Conservation (phyloP, 2,329 filamentous ascomycete genomes). For the Nigrograna mackinnonii region DNA sequence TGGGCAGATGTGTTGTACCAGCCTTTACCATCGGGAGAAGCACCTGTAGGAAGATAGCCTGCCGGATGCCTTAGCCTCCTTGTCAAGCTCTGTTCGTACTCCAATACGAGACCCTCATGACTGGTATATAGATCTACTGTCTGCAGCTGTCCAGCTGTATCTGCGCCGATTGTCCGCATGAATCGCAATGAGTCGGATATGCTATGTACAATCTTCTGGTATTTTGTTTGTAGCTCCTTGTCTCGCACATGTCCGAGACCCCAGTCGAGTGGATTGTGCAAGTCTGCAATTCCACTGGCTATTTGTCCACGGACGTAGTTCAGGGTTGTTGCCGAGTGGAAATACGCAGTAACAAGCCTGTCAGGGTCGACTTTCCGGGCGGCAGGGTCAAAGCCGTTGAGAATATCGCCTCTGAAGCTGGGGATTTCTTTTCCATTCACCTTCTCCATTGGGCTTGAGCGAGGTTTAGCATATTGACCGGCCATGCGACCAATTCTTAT, state of each 20-base stretch:
- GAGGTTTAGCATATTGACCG: conserved; percentile 95
- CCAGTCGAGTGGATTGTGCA: conserved; percentile 95
- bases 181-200: conserved; percentile 92
- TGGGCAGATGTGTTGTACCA: conserved; percentile 96
- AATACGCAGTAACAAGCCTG: conserved; percentile 88
- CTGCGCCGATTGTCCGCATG: conserved; percentile 90
- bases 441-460: conserved; percentile 84
- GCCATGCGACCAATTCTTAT: conserved; percentile 96
- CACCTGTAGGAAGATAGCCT: conserved; percentile 38
- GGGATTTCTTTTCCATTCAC: conserved; percentile 80
- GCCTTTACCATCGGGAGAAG: conserved; percentile 53
- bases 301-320: conserved; percentile 90
- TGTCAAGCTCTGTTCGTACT: conserved; percentile 91
- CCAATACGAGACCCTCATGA: conserved; percentile 90
- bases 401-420: conserved; percentile 91
- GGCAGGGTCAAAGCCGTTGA: conserved; percentile 83
- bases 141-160: conserved; percentile 80
- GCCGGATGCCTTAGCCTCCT: conserved; percentile 70
- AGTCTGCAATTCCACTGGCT: conserved; percentile 85
- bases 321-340: conserved; percentile 90
- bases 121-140: conserved; percentile 95
- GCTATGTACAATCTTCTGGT: conserved; percentile 79
- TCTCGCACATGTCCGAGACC: conserved; percentile 88
- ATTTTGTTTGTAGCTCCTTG: conserved; percentile 80
- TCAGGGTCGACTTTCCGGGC: conserved; percentile 80